phyloP scores from a whole-genome alignment of 1,139 yeast genomes.

The Hyphopichia fennica region DNA sequence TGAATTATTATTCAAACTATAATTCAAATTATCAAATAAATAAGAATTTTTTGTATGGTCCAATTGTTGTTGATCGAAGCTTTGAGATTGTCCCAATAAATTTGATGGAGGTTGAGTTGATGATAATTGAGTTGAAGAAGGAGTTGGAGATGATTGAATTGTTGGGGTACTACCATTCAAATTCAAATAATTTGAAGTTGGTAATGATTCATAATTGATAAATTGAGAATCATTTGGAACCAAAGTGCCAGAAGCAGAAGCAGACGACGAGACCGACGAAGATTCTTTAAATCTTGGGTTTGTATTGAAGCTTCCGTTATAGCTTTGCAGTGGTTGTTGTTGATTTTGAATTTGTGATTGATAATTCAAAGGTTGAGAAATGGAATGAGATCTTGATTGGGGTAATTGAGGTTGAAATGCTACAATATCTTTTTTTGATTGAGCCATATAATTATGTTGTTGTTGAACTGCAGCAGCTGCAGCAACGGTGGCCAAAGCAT shows the following conservation, averaged over 20 bases:
- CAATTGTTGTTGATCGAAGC: conserved; percentile 5
- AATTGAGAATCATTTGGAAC: conserved; percentile 3
- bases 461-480: conserved; percentile 32
- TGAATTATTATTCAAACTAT: conserved; percentile 5
- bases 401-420: conserved; percentile 5
- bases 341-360: conserved; percentile 2
- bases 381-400: conserved; percentile 8
- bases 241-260: not conserved
- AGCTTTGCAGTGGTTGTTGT: conserved; percentile 8
- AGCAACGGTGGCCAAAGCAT: conserved; percentile 30
- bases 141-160: conserved; percentile 2
- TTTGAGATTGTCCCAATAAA: not conserved
- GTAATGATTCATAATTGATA: not conserved
- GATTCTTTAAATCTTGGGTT: conserved; percentile 5
- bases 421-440: conserved; percentile 9
- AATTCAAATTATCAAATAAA: conserved; percentile 5
- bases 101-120: not conserved
- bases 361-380: conserved; percentile 4
- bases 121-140: conserved; percentile 1
- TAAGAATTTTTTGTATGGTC: conserved; percentile 3
- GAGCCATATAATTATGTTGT: conserved; percentile 17
- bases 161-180: conserved; percentile 4
- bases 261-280: conserved; percentile 10
- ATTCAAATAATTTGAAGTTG: not conserved
- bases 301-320: conserved; percentile 1